A percentile compares a stretch with the other conserved stretches of the same genome.
Conservation (phyloP, 2,329 filamentous ascomycete species). For the Paraphoma chrysanthemicola region DNA sequence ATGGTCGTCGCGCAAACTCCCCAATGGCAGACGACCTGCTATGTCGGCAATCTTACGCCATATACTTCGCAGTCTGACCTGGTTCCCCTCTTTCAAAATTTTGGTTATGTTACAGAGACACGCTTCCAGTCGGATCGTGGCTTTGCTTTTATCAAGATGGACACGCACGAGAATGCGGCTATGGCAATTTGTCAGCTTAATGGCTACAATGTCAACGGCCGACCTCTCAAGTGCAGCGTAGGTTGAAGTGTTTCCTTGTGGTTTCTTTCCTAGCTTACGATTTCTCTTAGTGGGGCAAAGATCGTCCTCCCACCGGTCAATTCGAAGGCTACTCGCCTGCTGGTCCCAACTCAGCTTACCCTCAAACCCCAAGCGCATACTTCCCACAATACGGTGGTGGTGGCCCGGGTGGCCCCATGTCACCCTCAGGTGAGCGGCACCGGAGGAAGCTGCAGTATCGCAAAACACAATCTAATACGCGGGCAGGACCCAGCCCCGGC, state of each 20-base stretch:
- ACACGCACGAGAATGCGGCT: conserved; percentile 95
- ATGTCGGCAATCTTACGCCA: conserved; percentile 95
- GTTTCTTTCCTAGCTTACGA: conserved; percentile 32
- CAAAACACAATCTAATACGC: conserved; percentile 47
- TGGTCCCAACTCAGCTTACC: conserved; percentile 75
- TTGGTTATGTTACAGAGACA: conserved; percentile 95
- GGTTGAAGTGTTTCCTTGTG: conserved; percentile 54
- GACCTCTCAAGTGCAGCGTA: conserved; percentile 98
- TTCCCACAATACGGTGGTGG: conserved; percentile 91
- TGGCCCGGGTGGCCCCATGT: conserved; percentile 59
- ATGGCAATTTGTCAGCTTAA: conserved; percentile 99
- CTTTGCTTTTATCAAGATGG: conserved; percentile 99
- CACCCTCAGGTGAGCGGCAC: conserved; percentile 60
- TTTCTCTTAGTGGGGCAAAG: conserved; percentile 88
- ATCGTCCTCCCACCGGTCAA: conserved; percentile 85
- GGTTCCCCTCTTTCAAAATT: conserved; percentile 98
- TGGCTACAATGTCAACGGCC: conserved; percentile 96
- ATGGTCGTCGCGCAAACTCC: conserved; percentile 96
- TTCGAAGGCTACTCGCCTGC: conserved; percentile 87
- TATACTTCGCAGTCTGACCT: conserved; percentile 97
- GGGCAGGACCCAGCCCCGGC: conserved; percentile 62
- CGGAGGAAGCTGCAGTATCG: conserved; percentile 45
- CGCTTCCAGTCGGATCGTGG: conserved; percentile 97
- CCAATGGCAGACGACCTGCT: conserved; percentile 97
- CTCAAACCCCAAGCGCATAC: conserved; percentile 79